Conservation (phyloP, 140 eudicot genomes). For the Ambrosia hybrid region DNA sequence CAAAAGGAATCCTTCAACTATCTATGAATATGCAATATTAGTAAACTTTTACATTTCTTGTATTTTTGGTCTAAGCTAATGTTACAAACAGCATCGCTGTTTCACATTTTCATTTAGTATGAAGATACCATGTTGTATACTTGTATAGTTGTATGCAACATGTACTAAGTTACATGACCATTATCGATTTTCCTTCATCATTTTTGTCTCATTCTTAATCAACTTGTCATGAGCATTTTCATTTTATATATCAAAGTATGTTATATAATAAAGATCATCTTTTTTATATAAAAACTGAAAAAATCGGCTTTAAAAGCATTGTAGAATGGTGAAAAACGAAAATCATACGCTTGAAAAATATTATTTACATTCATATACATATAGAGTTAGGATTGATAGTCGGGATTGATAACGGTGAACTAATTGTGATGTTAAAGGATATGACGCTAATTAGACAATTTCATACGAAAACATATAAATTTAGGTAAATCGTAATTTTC, state of each 20-base stretch:
- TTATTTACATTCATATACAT: background rate
- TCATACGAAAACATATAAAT: too few species aligned
- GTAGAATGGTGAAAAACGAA: background rate
- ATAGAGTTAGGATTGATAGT: background rate
- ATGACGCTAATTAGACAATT: background rate
- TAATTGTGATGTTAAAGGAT: background rate
- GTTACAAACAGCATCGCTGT: background rate
- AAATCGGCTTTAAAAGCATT: background rate
- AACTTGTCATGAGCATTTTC: background rate
- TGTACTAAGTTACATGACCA: too few species aligned
- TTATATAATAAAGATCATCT: background rate
- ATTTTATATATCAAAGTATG: background rate
- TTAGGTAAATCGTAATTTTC: too few species aligned
- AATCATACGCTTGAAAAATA: background rate
- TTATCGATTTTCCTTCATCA: background rate
- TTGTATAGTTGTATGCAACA: too few species aligned
- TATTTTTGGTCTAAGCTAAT: background rate
- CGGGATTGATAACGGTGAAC: background rate
- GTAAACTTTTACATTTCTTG: background rate
- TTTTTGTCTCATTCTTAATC: background rate
- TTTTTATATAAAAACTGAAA: too few species aligned
- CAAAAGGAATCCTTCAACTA: conserved; percentile 18
- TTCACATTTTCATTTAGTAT: too few species aligned
- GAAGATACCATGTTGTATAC: too few species aligned
- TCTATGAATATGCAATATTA: conserved; percentile 1